A percentile compares a stretch with the other conserved stretches of the same genome.
These are phyloP conservation scores for Solanum hybrid DNA, from an alignment of 305 asterid species.

Conservation along the genomic window DNA sequence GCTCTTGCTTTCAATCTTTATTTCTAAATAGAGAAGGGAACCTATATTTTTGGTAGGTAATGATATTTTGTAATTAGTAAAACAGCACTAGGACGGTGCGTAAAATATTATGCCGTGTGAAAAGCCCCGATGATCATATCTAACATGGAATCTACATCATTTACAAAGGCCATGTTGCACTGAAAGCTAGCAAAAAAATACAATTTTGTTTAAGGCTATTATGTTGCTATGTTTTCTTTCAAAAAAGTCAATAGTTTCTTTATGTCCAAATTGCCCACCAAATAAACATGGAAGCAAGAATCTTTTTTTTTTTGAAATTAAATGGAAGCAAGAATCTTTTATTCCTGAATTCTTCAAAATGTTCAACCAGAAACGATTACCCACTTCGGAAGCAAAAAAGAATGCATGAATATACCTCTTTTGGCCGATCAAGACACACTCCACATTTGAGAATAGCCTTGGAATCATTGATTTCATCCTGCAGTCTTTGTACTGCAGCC, in stretches of 20 bases:
- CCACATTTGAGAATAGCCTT: slow-evolving; percentile 92
- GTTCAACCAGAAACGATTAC: neutral
- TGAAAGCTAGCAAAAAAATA: neutral
- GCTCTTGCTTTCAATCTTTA: neutral
- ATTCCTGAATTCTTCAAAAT: neutral
- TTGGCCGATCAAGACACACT: slow-evolving; percentile 93
- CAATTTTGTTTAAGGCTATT: neutral
- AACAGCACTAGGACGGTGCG: neutral
- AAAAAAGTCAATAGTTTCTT: neutral
- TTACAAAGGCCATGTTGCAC: neutral
- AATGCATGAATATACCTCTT: slow-evolving; percentile 46
- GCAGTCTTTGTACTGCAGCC: slow-evolving; percentile 75
- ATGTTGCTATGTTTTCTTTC: neutral
- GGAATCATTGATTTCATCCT: slow-evolving; percentile 85
- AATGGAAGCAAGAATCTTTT: neutral
- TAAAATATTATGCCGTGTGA: neutral
- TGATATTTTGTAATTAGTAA: neutral
- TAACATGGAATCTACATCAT: neutral
- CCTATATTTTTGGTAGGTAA: neutral
- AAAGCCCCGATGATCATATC: neutral
- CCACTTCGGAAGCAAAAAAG: neutral
- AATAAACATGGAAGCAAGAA: neutral
- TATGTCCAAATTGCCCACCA: neutral
- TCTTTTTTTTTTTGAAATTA: too few relatives aligned
- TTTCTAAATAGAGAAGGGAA: neutral